Evolutionary conservation across 2,329 filamentous ascomycete species (phyloP).

Genomic region (Diplodia mutila): DNA sequence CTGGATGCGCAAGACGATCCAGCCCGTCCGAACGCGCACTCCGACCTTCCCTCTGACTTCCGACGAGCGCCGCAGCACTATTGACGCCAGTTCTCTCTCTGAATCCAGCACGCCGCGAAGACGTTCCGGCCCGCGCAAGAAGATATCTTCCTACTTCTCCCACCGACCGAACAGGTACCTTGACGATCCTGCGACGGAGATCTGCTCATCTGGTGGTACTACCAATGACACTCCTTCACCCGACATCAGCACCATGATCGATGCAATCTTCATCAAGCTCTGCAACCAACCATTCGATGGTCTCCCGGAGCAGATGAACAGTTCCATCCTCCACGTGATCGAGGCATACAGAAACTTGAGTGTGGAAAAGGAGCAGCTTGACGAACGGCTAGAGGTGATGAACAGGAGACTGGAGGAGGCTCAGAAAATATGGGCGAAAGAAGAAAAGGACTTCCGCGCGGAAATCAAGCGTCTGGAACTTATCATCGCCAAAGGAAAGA

Average conservation of each 20-base stretch:
- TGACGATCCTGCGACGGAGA: conserved; percentile 74
- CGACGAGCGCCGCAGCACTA: conserved; percentile 3
- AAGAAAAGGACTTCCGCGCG: neutral
- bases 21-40: conserved; percentile 10
- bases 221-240: conserved; percentile 37
- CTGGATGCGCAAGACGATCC: conserved; percentile 24
- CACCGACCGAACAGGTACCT: conserved; percentile 51
- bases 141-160: conserved; percentile 23
- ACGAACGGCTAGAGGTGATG: neutral
- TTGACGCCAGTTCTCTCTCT: conserved; percentile 11
- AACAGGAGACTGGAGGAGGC: neutral
- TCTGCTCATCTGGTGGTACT: conserved; percentile 67
- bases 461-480: conserved; percentile 41
- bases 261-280: conserved; percentile 21
- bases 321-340: conserved; percentile 4
- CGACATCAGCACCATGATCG: conserved; percentile 5
- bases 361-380: conserved; percentile 5
- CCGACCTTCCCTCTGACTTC: conserved; percentile 1
- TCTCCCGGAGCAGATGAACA: conserved; percentile 17
- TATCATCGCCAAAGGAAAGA: conserved; percentile 46
- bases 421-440: neutral
- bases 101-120: conserved; percentile 13
- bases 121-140: conserved; percentile 16
- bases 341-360: conserved; percentile 10
- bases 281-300: conserved; percentile 19